Evolutionary conservation across 331 rosid genomes (phyloP).

Genomic region (Acacia concinna): DNA sequence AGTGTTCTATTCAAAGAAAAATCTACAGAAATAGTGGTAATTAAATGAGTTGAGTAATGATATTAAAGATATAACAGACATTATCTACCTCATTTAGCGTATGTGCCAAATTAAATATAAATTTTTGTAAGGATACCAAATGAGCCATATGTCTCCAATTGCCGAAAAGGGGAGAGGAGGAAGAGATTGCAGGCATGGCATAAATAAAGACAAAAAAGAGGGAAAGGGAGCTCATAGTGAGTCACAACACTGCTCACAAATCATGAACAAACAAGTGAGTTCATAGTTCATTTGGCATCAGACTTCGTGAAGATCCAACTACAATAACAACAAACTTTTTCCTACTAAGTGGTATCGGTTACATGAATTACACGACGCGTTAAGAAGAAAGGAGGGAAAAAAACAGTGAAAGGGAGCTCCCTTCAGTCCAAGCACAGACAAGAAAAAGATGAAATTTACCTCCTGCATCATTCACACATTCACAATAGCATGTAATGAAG

Average conservation of each 20-base stretch:
- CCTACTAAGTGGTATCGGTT: not conserved
- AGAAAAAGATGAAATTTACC: slow-evolving; percentile 58
- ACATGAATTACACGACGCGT: not conserved
- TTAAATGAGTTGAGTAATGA: not conserved
- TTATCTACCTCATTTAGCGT: no score
- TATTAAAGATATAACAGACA: not conserved
- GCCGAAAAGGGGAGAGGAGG: not conserved
- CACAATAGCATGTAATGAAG: slow-evolving; percentile 37
- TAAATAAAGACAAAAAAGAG: no score
- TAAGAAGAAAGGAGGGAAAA: not conserved
- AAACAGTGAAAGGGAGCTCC: slow-evolving; percentile 67
- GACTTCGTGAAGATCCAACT: not conserved
- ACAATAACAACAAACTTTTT: not conserved
- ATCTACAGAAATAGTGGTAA: not conserved
- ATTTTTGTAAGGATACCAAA: no score
- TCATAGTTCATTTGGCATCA: not conserved
- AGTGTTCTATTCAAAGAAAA: not conserved
- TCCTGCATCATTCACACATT: slow-evolving; percentile 80
- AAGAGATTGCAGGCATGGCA: not conserved
- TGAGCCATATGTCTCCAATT: not conserved
- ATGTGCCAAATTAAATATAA: not conserved
- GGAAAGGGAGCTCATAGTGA: not conserved
- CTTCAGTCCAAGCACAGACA: slow-evolving; percentile 81
- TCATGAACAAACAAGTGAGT: not conserved
- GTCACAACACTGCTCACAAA: not conserved